Evolutionary conservation across 2,329 filamentous ascomycete genomes (phyloP).

Genomic region (Phyllosticta capitalensis): DNA sequence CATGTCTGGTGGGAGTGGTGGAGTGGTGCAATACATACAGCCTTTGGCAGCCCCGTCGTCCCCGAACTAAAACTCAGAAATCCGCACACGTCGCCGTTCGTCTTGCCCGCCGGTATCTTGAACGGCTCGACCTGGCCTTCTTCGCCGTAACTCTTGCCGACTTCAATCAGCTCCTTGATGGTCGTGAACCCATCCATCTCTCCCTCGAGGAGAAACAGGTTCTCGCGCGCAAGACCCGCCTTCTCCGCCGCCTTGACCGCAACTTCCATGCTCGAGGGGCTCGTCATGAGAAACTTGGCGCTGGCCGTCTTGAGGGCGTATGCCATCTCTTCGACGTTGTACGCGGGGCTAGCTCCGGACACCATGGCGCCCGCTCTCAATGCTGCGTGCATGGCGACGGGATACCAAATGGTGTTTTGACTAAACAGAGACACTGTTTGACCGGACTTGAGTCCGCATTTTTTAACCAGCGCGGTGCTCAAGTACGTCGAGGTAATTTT

Average conservation of each 20-base stretch:
- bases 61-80: conserved; percentile 43
- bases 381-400: conserved; percentile 51
- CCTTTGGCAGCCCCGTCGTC: conserved; percentile 43
- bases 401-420: conserved; percentile 59
- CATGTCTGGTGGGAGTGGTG: background rate
- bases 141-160: conserved; percentile 34
- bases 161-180: conserved; percentile 36
- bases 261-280: conserved; percentile 45
- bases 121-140: conserved; percentile 39
- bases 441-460: conserved; percentile 44
- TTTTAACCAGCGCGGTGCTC: conserved; percentile 49
- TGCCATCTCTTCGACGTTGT: conserved; percentile 58
- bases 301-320: conserved; percentile 51
- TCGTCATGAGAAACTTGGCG: conserved; percentile 50
- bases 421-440: conserved; percentile 53
- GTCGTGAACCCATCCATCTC: conserved; percentile 41
- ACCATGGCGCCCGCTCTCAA: conserved; percentile 47
- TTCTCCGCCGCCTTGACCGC: conserved; percentile 45
- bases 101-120: conserved; percentile 42
- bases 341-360: conserved; percentile 54
- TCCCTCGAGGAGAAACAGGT: conserved; percentile 50
- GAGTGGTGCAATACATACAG: conserved; percentile 21
- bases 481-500: conserved; percentile 49
- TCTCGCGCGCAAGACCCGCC: conserved; percentile 43
- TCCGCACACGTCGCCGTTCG: conserved; percentile 47